phyloP scores from a whole-genome alignment of 2,329 filamentous ascomycete species.

The Trichothecium roseum region DNA sequence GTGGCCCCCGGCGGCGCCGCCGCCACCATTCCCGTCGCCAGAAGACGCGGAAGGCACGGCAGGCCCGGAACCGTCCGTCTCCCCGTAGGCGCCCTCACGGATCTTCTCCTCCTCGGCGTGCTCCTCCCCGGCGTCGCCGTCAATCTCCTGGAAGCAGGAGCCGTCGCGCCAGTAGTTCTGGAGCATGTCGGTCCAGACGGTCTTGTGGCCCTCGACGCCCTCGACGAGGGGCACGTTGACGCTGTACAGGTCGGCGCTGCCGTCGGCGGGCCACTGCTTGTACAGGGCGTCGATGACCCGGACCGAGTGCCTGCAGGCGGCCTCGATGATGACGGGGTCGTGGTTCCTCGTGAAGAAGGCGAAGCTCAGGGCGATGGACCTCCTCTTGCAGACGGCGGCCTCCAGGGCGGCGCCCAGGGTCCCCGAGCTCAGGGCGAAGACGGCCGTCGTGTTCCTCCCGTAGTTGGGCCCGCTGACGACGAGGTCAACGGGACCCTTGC shows the following conservation, averaged over 20 bases:
- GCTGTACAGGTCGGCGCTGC: slow-evolving; percentile 70
- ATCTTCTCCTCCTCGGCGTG: slow-evolving; percentile 65
- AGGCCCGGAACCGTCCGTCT: slow-evolving; percentile 26
- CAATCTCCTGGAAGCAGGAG: slow-evolving; percentile 76
- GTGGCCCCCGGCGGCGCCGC: slow-evolving; percentile 29
- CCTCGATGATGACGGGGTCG: slow-evolving; percentile 69
- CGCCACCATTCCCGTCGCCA: background rate
- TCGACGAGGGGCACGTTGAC: slow-evolving; percentile 84
- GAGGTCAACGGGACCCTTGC: slow-evolving; percentile 62
- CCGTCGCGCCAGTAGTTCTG: slow-evolving; percentile 85
- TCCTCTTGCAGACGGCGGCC: slow-evolving; percentile 59
- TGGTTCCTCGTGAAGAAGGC: slow-evolving; percentile 84
- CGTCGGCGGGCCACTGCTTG: slow-evolving; percentile 58
- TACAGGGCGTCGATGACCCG: slow-evolving; percentile 70
- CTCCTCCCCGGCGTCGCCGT: slow-evolving; percentile 52
- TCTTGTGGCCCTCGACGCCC: slow-evolving; percentile 59
- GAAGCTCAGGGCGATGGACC: slow-evolving; percentile 75
- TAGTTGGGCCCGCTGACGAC: slow-evolving; percentile 77
- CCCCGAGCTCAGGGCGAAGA: slow-evolving; percentile 69
- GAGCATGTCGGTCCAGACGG: slow-evolving; percentile 76
- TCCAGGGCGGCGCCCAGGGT: slow-evolving; percentile 71
- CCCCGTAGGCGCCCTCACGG: slow-evolving; percentile 50
- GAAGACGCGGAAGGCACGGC: background rate
- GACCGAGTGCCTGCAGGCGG: slow-evolving; percentile 64
- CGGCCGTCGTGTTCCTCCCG: slow-evolving; percentile 69